These are phyloP conservation scores for Trichopus zeylanicus DNA, from an alignment of 116 monocot species.

Conservation along the genomic window DNA sequence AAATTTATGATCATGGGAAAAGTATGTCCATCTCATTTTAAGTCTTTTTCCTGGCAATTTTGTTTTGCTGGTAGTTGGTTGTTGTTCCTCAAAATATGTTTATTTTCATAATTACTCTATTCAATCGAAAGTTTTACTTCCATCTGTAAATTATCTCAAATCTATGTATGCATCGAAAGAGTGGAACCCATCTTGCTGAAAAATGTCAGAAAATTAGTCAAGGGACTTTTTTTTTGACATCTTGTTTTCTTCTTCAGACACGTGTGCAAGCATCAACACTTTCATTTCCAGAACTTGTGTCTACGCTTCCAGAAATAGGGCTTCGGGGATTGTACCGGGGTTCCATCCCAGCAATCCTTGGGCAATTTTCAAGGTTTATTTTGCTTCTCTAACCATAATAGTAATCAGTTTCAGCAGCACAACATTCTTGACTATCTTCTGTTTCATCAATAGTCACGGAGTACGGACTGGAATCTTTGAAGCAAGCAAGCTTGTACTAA, in stretches of 20 bases:
- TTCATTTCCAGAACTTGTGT: constrained; percentile 83
- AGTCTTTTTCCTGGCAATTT: too few relatives aligned
- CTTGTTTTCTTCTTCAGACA: constrained; percentile 44
- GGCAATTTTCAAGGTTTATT: constrained; percentile 91
- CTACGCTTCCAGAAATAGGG: constrained; percentile 92
- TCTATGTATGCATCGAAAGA: too few relatives aligned
- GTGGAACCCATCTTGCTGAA: too few relatives aligned
- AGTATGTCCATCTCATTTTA: too few relatives aligned
- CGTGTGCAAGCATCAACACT: constrained; percentile 96
- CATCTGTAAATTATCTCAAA: too few relatives aligned
- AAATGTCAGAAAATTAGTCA: too few relatives aligned
- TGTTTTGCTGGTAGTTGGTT: too few relatives aligned
- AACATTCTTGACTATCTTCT: not conserved
- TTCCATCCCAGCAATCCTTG: constrained; percentile 91
- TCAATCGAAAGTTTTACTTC: too few relatives aligned
- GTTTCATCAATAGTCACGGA: constrained; percentile 59
- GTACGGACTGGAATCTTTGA: constrained; percentile 96
- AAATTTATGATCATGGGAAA: too few relatives aligned
- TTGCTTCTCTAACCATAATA: not conserved
- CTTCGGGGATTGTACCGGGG: constrained; percentile 82
- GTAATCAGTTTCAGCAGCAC: not conserved
- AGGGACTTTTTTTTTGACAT: too few relatives aligned
- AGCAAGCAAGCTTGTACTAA: constrained; percentile 85
- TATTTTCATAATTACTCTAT: too few relatives aligned
- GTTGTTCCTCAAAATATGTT: too few relatives aligned